Evolutionary conservation across 1,284 basidiomycete genomes (phyloP), one percentile per base, ranked within the genome.

Genomic region (Cutaneotrichosporon daszewskae): DNA sequence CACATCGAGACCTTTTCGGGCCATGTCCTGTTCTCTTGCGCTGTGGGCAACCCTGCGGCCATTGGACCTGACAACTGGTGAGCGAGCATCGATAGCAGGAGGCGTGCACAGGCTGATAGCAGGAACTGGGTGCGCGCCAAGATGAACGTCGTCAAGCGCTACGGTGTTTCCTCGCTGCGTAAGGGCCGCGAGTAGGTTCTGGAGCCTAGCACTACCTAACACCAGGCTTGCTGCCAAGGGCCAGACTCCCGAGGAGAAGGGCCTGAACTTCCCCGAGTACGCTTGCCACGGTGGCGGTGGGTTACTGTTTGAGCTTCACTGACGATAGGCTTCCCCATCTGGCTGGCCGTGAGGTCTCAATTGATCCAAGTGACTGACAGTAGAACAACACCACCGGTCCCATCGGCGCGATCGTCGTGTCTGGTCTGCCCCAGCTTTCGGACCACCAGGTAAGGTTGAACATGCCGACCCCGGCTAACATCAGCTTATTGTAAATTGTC

Each of bases 371-470:
- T 14, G 17, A 36, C 40, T 47, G 41, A 57, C n/a, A n/a, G n/a
- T n/a, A n/a, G 49, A 50, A 49, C 27, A 48, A 47, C 28, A 49
- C 49, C 16, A 53, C 55, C 1, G 57, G 55, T 7, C 68, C 71
- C 11, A 54, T 71, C 20, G 71, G 66, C 8, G 64, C 58, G 24
- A 69, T 72, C 25, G 55, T 69, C 32, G 71, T 72, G 7, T 68
- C 66, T n/a, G 71, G 71, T 7, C 55, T 71, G 31, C 61, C 63
- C 5, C 68, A 71, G 44, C 54, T 62, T 19, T 59, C 65, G 37
- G 70, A 72, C 45, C 71, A 72, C 48, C 69, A 71, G 59, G 58
- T 65, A n/a, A n/a, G 32, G 36, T 54, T 47, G 3, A 16, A 2
- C 16, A 11, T 4, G 11, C 16, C 36, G n/a, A 29, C 9, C 6